Percentiles rank a stretch among this genome's conserved stretches.
phyloP scores from a whole-genome alignment of 257 asterid genomes.

The Avicennia marina region DNA sequence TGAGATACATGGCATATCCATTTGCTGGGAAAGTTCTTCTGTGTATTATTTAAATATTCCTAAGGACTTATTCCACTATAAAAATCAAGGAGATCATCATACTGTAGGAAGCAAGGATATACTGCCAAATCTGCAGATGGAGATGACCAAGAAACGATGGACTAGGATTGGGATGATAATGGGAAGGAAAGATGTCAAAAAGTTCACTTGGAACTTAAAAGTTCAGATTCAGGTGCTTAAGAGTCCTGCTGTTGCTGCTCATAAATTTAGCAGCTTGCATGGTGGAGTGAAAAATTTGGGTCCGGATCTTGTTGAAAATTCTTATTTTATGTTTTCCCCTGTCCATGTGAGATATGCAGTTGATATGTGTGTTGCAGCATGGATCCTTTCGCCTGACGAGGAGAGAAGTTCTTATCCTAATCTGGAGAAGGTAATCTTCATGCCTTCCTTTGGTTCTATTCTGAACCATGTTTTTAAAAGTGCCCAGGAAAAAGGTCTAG shows the following conservation, averaged over 20 bases:
- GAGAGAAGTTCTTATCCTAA: slow-evolving; percentile 79
- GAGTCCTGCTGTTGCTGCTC: slow-evolving; percentile 68
- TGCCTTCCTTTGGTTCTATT: background rate
- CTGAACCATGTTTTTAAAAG: background rate
- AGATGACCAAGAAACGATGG: slow-evolving; percentile 78
- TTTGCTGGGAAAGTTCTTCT: slow-evolving; percentile 89
- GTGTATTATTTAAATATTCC: slow-evolving; percentile 82
- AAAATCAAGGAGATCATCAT: slow-evolving; percentile 33
- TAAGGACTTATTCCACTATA: slow-evolving; percentile 61
- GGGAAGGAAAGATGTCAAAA: slow-evolving; percentile 58
- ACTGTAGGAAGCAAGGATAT: slow-evolving; percentile 32
- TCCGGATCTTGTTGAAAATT: slow-evolving; percentile 60
- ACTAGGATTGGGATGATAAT: slow-evolving; percentile 55
- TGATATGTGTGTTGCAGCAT: slow-evolving; percentile 68
- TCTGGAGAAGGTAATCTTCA: slow-evolving; percentile 70
- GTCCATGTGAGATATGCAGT: slow-evolving; percentile 48
- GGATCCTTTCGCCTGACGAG: slow-evolving; percentile 97
- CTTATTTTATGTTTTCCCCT: slow-evolving; percentile 54
- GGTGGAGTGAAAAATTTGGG: slow-evolving; percentile 58
- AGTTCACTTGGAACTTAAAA: slow-evolving; percentile 83
- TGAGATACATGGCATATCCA: slow-evolving; percentile 84
- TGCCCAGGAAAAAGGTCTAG: background rate
- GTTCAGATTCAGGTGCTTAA: slow-evolving; percentile 85
- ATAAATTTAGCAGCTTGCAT: slow-evolving; percentile 47
- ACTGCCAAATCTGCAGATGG: slow-evolving; percentile 47